A percentile compares a stretch with the other conserved stretches of the same genome.
Conservation (phyloP, 2,329 filamentous ascomycete genomes). For the Phaeosphaeriaceae sp. region DNA sequence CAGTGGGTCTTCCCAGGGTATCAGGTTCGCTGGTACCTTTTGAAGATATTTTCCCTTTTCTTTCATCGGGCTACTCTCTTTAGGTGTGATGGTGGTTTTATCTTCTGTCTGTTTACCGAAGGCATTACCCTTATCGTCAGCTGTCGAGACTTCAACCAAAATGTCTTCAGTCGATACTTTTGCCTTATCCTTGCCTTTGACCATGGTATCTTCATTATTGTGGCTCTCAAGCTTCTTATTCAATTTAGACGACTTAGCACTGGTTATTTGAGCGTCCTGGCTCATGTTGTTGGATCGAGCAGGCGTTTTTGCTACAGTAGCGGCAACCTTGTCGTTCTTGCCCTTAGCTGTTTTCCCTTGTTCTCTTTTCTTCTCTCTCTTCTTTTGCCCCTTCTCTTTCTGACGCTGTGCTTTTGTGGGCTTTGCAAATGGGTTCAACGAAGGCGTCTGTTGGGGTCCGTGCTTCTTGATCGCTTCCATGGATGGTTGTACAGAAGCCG, state of each 20-base stretch:
- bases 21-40: neutral
- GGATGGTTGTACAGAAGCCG: neutral
- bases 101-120: slow-evolving; percentile 19
- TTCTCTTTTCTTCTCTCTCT: slow-evolving; percentile 42
- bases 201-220: neutral
- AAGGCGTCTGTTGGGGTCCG: slow-evolving; percentile 36
- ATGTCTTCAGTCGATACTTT: neutral
- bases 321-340: slow-evolving; percentile 24
- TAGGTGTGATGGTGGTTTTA: slow-evolving; percentile 6
- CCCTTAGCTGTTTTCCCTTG: slow-evolving; percentile 22
- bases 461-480: slow-evolving; percentile 22
- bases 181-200: slow-evolving; percentile 7
- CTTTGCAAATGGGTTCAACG: slow-evolving; percentile 38
- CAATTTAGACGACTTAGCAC: too few relatives aligned
- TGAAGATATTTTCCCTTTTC: slow-evolving; percentile 18
- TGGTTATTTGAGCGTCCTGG: neutral
- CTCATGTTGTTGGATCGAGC: too few relatives aligned
- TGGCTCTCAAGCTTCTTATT: too few relatives aligned
- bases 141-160: neutral
- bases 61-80: slow-evolving; percentile 18
- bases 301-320: neutral
- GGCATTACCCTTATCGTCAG: neutral
- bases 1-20: neutral
- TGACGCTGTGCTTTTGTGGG: slow-evolving; percentile 35
- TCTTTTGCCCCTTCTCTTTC: slow-evolving; percentile 45